Evolutionary conservation across 2,329 filamentous ascomycete species (phyloP), one percentile per base, ranked within the genome.

Genomic region (Neonectria faginata): DNA sequence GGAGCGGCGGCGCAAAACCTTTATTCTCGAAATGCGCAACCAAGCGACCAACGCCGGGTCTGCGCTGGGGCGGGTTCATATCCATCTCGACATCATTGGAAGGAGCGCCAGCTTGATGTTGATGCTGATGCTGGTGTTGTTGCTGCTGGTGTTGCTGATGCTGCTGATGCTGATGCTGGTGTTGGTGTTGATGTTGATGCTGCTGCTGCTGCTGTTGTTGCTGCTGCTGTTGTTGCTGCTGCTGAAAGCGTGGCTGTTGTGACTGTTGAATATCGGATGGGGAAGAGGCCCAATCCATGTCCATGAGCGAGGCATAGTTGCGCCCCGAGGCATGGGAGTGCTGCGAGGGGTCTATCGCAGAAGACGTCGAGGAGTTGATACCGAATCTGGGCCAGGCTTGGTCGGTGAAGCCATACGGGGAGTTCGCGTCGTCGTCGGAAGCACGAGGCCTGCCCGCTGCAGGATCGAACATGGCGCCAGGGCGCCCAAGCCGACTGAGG

Each of bases 1-100:
- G 79, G 2, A 80, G 73, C 42, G 78, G 75, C 42, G 75, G 79
- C 42, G 74, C 74, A 69, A 75, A 78, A 51, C 70, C 75, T 60
- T 79, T 80, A 61, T 77, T 80, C 57, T 82, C 80, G 68, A 82
- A 82, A 54, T 80, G 79, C 53, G 79, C 78, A 61, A 81, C 77
- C 51, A 82, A 66, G 50, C 78, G 78, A 50, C 79, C 76, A 54
- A 81, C 79, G 42, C 77, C 75, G 36, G 73, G 67, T 25, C 72
- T 70, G 41, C 52, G 65, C 29, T 76, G 75, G 33, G 64, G 45
- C n/a, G 73, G 48, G 47, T 53, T 67, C 60, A 77, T 69, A 22
- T 69, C 66, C 48, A 78, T 66, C 59, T 79, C 74, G 33, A 78
- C 69, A 65, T 72, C 69, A 55, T 71, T 65, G 47, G 64, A 41